Percentiles rank a stretch among this genome's conserved stretches.
Evolutionary conservation across 2,329 filamentous ascomycete genomes (phyloP).

Genomic region (Stagonosporopsis tanaceti): DNA sequence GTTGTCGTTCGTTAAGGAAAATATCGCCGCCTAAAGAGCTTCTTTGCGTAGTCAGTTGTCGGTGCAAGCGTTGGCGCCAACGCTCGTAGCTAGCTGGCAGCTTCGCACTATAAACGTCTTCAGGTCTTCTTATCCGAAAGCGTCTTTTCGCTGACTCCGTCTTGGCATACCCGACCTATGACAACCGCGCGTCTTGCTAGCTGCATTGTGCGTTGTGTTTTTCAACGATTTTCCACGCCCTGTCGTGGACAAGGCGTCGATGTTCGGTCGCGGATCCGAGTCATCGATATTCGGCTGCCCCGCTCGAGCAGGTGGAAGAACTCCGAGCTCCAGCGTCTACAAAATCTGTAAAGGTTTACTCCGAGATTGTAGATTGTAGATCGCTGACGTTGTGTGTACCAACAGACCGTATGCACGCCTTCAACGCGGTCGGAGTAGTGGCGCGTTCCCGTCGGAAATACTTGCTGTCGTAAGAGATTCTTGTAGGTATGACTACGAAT

Average conservation of each 20-base stretch:
- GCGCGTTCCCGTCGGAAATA: not conserved
- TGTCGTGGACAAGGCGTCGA: constrained; percentile 10
- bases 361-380: constrained; percentile 14
- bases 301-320: constrained; percentile 8
- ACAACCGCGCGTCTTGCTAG: not conserved
- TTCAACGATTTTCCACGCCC: constrained; percentile 2
- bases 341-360: not conserved
- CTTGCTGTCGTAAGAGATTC: not conserved
- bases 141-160: constrained; percentile 6
- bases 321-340: constrained; percentile 14
- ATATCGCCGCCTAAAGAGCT: not conserved
- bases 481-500: not conserved
- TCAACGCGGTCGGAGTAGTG: not conserved
- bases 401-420: not conserved
- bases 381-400: not conserved
- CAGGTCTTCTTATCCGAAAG: constrained; percentile 14
- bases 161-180: constrained; percentile 11
- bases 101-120: not conserved
- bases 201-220: constrained; percentile 3
- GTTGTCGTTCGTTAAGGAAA: not conserved
- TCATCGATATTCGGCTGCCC: constrained; percentile 11
- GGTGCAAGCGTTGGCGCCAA: no score
- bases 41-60: not conserved
- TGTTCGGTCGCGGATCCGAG: constrained; percentile 9
- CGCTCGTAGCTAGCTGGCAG: not conserved